phyloP scores from a whole-genome alignment of 371 early-diverging fungal genomes.

The Capillidium rhysosporum region DNA sequence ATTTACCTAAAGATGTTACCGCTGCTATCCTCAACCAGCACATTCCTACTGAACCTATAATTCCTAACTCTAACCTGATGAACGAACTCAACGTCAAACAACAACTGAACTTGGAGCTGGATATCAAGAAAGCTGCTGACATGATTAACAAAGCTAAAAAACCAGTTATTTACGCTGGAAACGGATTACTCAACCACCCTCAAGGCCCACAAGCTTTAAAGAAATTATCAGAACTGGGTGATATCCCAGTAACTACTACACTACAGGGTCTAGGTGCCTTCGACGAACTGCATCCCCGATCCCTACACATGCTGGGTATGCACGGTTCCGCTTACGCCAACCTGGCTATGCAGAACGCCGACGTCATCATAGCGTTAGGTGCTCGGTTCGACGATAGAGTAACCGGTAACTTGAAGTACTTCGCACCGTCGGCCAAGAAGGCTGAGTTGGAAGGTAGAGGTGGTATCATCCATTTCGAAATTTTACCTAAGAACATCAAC shows the following conservation, averaged over 20 bases:
- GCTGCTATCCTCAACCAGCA: slow-evolving; percentile 69
- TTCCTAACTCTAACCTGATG: slow-evolving; percentile 41
- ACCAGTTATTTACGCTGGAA: slow-evolving; percentile 90
- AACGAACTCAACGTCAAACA: slow-evolving; percentile 23
- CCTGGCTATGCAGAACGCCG: slow-evolving; percentile 89
- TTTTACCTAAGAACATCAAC: slow-evolving; percentile 97
- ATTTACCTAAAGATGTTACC: slow-evolving; percentile 93
- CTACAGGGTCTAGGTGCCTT: slow-evolving; percentile 81
- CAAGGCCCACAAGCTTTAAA: slow-evolving; percentile 62
- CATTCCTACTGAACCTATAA: slow-evolving; percentile 43
- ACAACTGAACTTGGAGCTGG: slow-evolving; percentile 17
- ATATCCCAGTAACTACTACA: slow-evolving; percentile 92
- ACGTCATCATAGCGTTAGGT: slow-evolving; percentile 87
- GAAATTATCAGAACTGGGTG: slow-evolving; percentile 59
- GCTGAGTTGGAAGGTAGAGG: slow-evolving; percentile 78
- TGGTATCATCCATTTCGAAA: slow-evolving; percentile 95
- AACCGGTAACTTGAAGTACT: slow-evolving; percentile 66
- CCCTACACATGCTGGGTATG: slow-evolving; percentile 96
- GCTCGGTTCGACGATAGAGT: slow-evolving; percentile 97
- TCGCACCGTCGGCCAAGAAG: slow-evolving; percentile 81
- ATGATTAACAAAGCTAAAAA: slow-evolving; percentile 72
- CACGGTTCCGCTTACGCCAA: slow-evolving; percentile 95
- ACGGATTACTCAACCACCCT: slow-evolving; percentile 64
- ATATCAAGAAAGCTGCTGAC: slow-evolving; percentile 47
- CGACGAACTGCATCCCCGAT: slow-evolving; percentile 73